Evolutionary conservation across 352 stramenopile genomes (phyloP), one percentile per base, ranked within the genome.

Genomic region (Pythium biforme): DNA sequence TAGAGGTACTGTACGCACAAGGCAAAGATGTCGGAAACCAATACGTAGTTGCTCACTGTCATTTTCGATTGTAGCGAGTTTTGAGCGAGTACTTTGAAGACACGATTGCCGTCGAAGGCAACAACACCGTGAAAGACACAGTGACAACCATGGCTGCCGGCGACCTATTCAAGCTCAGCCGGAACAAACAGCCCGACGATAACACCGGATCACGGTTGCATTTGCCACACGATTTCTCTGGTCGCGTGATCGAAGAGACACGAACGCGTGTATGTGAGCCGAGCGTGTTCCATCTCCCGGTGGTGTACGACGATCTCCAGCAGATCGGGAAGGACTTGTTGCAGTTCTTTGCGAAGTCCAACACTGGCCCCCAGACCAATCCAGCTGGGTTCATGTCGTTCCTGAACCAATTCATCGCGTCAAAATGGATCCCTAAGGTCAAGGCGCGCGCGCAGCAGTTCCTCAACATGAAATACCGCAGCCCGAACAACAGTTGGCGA

Each of bases 351-450:
- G 22, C 31, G 10, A 66, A 48, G 15, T 45, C 47, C 5, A 63
- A 41, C 23, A 25, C 49, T 0, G 27, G 1, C 26, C 34, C 25
- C 8, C 34, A 57, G 26, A 27, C n/a, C 69, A 70, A 70, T 1
- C 66, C 68, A 0, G 76, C 76, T 0, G 68, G 68, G 3, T 85
- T 89, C 25, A 45, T 62, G 17, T 65, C 75, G 17, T 92, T 91
- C 48, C 60, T 92, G 20, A 86, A 76, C 39, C 74, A 72, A 9
- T 94, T 92, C 43, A 80, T 90, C 29, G 69, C 67, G 2, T 66
- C 77, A n/a, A 86, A 88, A 50, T 94, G 85, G 85, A 79, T 92
- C 54, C 78, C 81, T 20, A 89, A 87, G 48, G 75, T 94, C 37
- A 86, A 90, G 55, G 47, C 64, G 4, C 88, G 90, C 40, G 83